Percentiles rank a stretch among this genome's conserved stretches.
phyloP scores from a whole-genome alignment of 805 yeast species.

The Candida cerambycidarum region DNA sequence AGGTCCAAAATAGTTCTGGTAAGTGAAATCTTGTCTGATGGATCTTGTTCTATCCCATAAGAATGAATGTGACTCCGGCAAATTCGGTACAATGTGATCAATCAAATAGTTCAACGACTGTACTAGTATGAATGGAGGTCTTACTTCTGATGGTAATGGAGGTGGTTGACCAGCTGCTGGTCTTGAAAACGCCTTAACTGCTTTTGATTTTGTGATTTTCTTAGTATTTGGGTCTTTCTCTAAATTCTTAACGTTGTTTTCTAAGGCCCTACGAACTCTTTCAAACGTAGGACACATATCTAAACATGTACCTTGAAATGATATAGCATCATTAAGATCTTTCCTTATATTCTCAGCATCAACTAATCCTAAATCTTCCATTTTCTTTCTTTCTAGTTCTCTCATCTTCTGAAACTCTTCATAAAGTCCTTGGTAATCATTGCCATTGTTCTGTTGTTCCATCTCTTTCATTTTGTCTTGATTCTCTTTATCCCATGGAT shows the following conservation, averaged over 20 bases:
- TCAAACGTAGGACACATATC: constrained; percentile 97
- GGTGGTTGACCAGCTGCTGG: constrained; percentile 99
- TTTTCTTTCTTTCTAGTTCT: constrained; percentile 67
- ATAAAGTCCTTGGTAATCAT: constrained; percentile 69
- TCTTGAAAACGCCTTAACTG: constrained; percentile 89
- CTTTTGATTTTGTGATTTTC: constrained; percentile 55
- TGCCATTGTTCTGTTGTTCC: constrained; percentile 44
- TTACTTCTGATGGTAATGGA: constrained; percentile 93
- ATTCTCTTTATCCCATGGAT: constrained; percentile 74
- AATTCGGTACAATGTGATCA: constrained; percentile 55
- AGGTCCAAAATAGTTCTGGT: constrained; percentile 89
- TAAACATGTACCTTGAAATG: constrained; percentile 81
- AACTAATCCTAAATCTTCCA: constrained; percentile 81
- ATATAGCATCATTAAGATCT: constrained; percentile 82
- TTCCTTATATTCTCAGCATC: constrained; percentile 84
- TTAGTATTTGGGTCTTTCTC: constrained; percentile 64
- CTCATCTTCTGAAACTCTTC: constrained; percentile 75
- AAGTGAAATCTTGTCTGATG: constrained; percentile 94
- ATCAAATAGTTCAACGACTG: constrained; percentile 71
- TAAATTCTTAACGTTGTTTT: constrained; percentile 77
- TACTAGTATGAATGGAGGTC: constrained; percentile 80
- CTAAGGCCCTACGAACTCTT: constrained; percentile 80
- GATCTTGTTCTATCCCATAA: constrained; percentile 97
- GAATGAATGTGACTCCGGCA: constrained; percentile 87
- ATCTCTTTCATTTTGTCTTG: constrained; percentile 58